Evolutionary conservation across 371 early-diverging fungal species (phyloP), one percentile per base, ranked within the genome.

Genomic region (Lichtheimia ramosa): DNA sequence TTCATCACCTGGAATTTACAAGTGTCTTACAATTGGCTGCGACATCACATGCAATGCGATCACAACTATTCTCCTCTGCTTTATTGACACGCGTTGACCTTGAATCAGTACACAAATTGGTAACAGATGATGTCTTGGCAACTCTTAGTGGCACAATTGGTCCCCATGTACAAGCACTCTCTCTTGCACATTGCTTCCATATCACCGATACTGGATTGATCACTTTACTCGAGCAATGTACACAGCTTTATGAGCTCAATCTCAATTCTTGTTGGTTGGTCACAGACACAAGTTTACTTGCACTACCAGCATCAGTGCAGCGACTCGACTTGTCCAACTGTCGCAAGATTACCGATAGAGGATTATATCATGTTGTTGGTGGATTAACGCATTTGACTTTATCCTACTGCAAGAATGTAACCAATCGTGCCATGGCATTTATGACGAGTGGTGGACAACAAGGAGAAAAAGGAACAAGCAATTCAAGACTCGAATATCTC

Each of bases 211-310:
- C 64, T 6, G 84, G 82, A 0, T 60, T 87, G 18, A 55, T 63
- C 13, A 40, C 53, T 8, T 42, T 87, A 15, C 68, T 71, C 0
- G 54, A 70, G n/a, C 56, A 69, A 3, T 52, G 71, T 34, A 64
- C 78, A 1, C 61, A 71, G 3, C 59, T 93, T 3, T 62, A 70
- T 27, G 54, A 63, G 1, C 71, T 93, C 23, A 82, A 86, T 68
- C 69, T 93, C 24, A 80, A 83, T 61, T 88, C 85, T 39, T 93
- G 94, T 65, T 93, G 92, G 92, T 75, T 81, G 7, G 64, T 93
- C n/a, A 88, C 88, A 0, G 89, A 93, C 62, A 73, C 75, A 41
- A 88, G 90, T 3, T 67, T 92, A 23, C 18, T 15, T 15, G 51
- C 24, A 15, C 14, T 51, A 25, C 41, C 18, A 15, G 5, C 43